Base-by-base conservation (phyloP, 1,284 basidiomycete species). In the Apiotrichum porosum region DNA sequence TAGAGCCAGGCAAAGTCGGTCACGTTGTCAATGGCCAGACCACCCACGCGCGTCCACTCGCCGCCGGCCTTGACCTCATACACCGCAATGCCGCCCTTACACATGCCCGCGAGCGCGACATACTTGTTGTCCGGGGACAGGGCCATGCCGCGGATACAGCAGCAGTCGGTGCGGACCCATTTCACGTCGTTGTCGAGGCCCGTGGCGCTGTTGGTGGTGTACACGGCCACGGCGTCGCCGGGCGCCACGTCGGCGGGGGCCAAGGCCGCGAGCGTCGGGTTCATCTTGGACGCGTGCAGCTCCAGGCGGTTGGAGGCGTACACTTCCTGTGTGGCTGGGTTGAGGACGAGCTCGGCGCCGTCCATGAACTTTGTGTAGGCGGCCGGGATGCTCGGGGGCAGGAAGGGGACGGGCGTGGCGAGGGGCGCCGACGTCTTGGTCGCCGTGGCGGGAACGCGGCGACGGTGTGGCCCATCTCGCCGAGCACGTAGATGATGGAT, bases 1-100 rank as follows among this genome's bases (percentile, higher is more conserved):
- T 47, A 69, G 15, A 69, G 36, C 63, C 66, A 71, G 9, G 56
- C 54, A 38, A 68, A 52, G 47, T 66, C 64, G 3, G 65, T 68
- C 15, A 78, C 73, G 63, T 82, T 82, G 14, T 77, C 79, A 10
- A 86, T 63, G 77, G 84, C 86, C 56, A 85, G 80, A 6, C 17
- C 15, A 18, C 81, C 77, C 6, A 84, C 79, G 17, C 68, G 42
- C 31, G 58, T 62, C 63, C 67, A 66, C 47, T 59, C 51, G 0
- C 63, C 64, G 3, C 51, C 46, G 26, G 26, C 26, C 13, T 4
- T 3, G 6, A 63, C 52, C 32, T 49, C 46, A 45, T 64, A 74
- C 23, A 74, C 58, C 56, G 69, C 72, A 6, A 71, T 52, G 12
- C 62, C 60, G 9, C 60, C 63, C 15, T 56, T 62, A 35, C 65